A percentile compares a stretch with the other conserved stretches of the same genome.
phyloP scores from a whole-genome alignment of 768 basidiomycete species.

The Auriculariales sp. region DNA sequence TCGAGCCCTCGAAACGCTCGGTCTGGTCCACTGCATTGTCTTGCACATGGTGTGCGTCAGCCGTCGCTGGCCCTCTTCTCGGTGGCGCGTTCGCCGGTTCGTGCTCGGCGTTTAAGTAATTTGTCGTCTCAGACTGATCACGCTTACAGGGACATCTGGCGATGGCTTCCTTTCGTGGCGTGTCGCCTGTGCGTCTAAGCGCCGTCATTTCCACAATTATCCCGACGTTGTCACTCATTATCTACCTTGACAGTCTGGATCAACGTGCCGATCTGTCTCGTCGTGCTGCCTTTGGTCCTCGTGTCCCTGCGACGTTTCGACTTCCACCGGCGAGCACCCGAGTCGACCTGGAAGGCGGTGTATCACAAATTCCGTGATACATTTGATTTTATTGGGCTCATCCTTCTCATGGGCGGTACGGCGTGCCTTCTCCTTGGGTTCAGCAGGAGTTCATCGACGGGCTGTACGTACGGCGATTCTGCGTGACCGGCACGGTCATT shows the following conservation, averaged over 20 bases:
- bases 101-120: slow-evolving; percentile 16
- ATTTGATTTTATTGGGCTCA: slow-evolving; percentile 70
- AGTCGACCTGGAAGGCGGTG: slow-evolving; percentile 20
- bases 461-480: slow-evolving; percentile 39
- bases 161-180: slow-evolving; percentile 42
- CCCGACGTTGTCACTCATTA: slow-evolving; percentile 8
- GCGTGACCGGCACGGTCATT: too few species aligned
- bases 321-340: slow-evolving; percentile 27
- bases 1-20: slow-evolving; percentile 61
- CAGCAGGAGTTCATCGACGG: slow-evolving; percentile 51
- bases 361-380: slow-evolving; percentile 37
- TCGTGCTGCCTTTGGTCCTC: slow-evolving; percentile 41
- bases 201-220: slow-evolving; percentile 5
- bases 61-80: slow-evolving; percentile 69
- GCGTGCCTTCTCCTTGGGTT: slow-evolving; percentile 65
- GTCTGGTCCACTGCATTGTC: slow-evolving; percentile 20
- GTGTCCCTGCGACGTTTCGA: slow-evolving; percentile 46
- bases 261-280: slow-evolving; percentile 60
- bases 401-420: slow-evolving; percentile 63
- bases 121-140: background rate
- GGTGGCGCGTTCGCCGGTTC: slow-evolving; percentile 70
- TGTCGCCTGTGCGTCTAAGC: slow-evolving; percentile 66
- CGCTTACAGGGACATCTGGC: background rate
- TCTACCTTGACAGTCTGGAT: slow-evolving; percentile 47
- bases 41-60: slow-evolving; percentile 70